Evolutionary conservation across 306 rosid species (phyloP).

Genomic region (Canavalia gladiata): DNA sequence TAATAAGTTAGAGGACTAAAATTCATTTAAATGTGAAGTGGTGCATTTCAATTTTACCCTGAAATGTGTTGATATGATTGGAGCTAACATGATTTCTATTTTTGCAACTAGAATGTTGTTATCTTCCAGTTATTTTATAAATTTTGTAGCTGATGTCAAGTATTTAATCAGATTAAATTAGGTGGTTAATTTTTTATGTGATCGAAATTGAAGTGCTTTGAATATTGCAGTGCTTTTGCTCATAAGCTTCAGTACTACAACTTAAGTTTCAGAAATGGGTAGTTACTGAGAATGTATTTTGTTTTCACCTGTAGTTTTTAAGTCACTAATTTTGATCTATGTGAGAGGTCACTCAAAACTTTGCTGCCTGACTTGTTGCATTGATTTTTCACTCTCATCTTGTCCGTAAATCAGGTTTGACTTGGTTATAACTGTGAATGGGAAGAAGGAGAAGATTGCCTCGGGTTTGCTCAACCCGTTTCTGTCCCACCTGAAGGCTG

Average conservation of each 20-base stretch:
- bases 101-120: constrained; percentile 4
- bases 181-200: constrained; percentile 5
- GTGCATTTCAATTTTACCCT: constrained; percentile 20
- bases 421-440: constrained; percentile 81
- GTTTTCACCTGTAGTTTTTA: background rate
- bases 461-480: constrained; percentile 89
- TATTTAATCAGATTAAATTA: constrained; percentile 9
- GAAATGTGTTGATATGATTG: constrained; percentile 36
- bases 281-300: background rate
- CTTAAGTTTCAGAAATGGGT: constrained; percentile 20
- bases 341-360: background rate
- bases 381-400: constrained; percentile 16
- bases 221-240: constrained; percentile 21
- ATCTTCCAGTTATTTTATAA: constrained; percentile 7
- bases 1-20: constrained; percentile 1
- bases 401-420: constrained; percentile 73
- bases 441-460: constrained; percentile 88
- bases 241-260: constrained; percentile 27
- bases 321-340: background rate
- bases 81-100: background rate
- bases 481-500: constrained; percentile 90
- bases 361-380: constrained; percentile 35
- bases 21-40: background rate
- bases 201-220: constrained; percentile 31
- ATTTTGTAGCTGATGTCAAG: background rate